Evolutionary conservation across 2,329 filamentous ascomycete genomes (phyloP).

Genomic region (Aspergillus brunneoviolaceus): DNA sequence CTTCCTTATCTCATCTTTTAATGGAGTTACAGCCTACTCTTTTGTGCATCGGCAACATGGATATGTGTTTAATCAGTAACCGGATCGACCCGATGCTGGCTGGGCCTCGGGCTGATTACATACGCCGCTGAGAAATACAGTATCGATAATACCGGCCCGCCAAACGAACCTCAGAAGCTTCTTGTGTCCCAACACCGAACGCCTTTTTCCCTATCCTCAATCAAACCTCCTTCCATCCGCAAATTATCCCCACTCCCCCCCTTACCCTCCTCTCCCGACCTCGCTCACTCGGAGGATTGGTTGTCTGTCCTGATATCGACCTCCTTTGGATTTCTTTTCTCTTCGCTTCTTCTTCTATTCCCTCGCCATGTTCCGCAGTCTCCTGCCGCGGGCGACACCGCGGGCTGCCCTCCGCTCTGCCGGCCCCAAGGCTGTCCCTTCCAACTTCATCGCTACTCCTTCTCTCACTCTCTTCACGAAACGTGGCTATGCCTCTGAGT

Average conservation of each 20-base stretch:
- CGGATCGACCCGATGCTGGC: slow-evolving; percentile 18
- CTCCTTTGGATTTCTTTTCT: slow-evolving; percentile 25
- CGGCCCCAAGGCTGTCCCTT: slow-evolving; percentile 37
- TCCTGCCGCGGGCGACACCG: slow-evolving; percentile 51
- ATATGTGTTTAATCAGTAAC: slow-evolving; percentile 10
- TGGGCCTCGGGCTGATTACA: slow-evolving; percentile 20
- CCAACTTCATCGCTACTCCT: slow-evolving; percentile 37
- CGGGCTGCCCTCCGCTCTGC: slow-evolving; percentile 43
- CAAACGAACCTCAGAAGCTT: slow-evolving; percentile 24
- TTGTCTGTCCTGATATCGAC: slow-evolving; percentile 26
- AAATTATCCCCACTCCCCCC: slow-evolving; percentile 16
- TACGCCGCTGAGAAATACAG: slow-evolving; percentile 20
- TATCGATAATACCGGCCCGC: slow-evolving; percentile 21
- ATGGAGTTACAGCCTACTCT: neutral
- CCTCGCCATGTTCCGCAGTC: slow-evolving; percentile 52
- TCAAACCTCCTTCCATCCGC: slow-evolving; percentile 12
- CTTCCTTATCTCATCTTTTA: neutral
- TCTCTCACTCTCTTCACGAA: slow-evolving; percentile 52
- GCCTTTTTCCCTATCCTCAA: slow-evolving; percentile 20
- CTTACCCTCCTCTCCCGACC: slow-evolving; percentile 23
- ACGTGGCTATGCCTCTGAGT: slow-evolving; percentile 57
- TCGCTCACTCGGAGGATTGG: slow-evolving; percentile 29
- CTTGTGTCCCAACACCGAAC: slow-evolving; percentile 23
- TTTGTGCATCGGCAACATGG: slow-evolving; percentile 11
- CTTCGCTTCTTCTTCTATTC: slow-evolving; percentile 22